Base-by-base conservation (phyloP, 2,329 filamentous ascomycete species). In the Aspergillus flavus region DNA sequence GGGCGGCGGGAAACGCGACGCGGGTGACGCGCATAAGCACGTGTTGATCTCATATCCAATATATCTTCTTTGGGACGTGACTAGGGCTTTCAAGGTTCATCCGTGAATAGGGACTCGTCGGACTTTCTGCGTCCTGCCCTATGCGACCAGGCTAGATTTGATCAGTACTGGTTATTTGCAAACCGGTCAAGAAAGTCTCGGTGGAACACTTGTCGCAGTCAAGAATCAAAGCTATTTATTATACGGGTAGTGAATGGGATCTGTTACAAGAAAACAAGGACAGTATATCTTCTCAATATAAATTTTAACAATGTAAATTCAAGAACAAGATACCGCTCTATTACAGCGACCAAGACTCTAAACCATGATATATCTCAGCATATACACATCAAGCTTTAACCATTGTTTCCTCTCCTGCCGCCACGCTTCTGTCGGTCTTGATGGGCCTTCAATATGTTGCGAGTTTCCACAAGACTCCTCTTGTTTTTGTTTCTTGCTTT, bases 401-500 rank as follows among this genome's bases (percentile, higher is more conserved):
- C 70, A 41, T 79, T 81, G 77, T 97, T 97, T 60, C 90, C 88
- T 74, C 92, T 87, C 78, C 89, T 88, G 7, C 94, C 94, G 59
- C 94, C 94, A 65, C 88, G 88, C 82, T 96, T 96, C 75, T 88
- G 89, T 76, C 94, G 86, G 62, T 94, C 89, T 32, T 94, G 85
- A 79, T 98, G 94, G 2, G 89, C 91, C 76, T 87, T 90, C 68
- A 98, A 79, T 41, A 93, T 87, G 81, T 90, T 93, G 74, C 87
- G 87, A 67, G 93, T 93, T 80, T 97, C 90, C 14, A 92, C 87
- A 78, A 99, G 82, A 86, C 93, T 97, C 74, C 94, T 87, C 89
- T 97, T 97, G 74, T 95, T 91, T 85, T 98, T 99, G 69, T 86
- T 87, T 85, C 95, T 96, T 12, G 95, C 95, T 84, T 99, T 98